Conservation (phyloP, 2,329 filamentous ascomycete genomes). For the Cladosporium sp. region DNA sequence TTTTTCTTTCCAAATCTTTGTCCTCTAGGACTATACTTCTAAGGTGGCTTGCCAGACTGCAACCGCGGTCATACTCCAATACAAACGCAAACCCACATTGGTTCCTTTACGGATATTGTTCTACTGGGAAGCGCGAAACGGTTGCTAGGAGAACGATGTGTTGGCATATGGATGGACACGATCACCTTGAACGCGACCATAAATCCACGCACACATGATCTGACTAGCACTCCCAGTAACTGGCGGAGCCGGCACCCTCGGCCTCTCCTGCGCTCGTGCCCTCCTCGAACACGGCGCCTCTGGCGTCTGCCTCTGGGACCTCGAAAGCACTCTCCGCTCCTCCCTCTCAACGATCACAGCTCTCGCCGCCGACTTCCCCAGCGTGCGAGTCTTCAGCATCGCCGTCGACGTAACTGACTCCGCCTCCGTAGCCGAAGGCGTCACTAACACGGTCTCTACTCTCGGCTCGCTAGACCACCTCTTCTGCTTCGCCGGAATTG, state of each 20-base stretch:
- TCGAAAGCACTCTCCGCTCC: slow-evolving; percentile 41
- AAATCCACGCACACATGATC: neutral
- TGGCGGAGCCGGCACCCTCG: slow-evolving; percentile 63
- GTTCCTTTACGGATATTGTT: too few relatives aligned
- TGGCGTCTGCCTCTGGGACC: slow-evolving; percentile 59
- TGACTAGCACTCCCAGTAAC: slow-evolving; percentile 46
- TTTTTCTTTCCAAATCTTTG: neutral
- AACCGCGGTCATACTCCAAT: too few relatives aligned
- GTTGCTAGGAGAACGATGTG: too few relatives aligned
- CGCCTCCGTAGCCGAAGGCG: slow-evolving; percentile 41
- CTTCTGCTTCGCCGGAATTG: slow-evolving; percentile 65
- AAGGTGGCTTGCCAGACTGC: too few relatives aligned
- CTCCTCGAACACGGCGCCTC: slow-evolving; percentile 64
- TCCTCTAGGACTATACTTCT: too few relatives aligned
- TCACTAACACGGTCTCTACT: slow-evolving; percentile 36
- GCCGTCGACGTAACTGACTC: slow-evolving; percentile 59
- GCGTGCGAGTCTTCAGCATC: slow-evolving; percentile 46
- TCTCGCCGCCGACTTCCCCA: slow-evolving; percentile 54
- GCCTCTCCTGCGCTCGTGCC: slow-evolving; percentile 54
- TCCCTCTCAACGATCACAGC: slow-evolving; percentile 40
- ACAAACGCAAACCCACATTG: too few relatives aligned
- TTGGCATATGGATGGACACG: too few relatives aligned
- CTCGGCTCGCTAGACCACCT: slow-evolving; percentile 53
- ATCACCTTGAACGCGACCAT: neutral
- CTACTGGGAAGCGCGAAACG: too few relatives aligned